Percentiles rank a stretch among this genome's conserved stretches.
phyloP scores from a whole-genome alignment of 192 early-diverging fungal species.

The Haplosporangium gracile region DNA sequence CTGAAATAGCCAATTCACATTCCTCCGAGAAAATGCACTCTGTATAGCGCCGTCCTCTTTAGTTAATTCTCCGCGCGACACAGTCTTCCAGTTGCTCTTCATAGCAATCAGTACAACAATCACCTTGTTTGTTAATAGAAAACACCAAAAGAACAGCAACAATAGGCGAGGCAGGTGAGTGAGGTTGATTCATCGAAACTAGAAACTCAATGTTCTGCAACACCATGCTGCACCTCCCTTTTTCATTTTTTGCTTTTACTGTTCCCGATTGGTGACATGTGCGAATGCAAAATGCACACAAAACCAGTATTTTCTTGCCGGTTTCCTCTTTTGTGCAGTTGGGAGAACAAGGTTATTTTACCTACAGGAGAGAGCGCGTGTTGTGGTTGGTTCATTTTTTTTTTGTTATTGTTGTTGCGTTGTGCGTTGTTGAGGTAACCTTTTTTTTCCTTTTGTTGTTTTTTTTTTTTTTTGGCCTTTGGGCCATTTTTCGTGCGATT shows the following conservation, averaged over 20 bases:
- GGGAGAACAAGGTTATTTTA: constrained; percentile 8
- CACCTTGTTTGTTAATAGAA: too few relatives aligned
- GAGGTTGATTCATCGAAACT: too few relatives aligned
- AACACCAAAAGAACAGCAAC: too few relatives aligned
- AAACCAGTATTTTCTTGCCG: not conserved
- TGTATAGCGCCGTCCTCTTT: too few relatives aligned
- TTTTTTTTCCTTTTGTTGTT: not conserved
- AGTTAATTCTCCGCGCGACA: too few relatives aligned
- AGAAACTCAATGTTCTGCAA: too few relatives aligned
- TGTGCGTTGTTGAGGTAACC: not conserved
- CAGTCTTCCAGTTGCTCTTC: too few relatives aligned
- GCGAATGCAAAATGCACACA: not conserved
- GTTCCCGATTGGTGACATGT: not conserved
- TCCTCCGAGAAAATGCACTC: too few relatives aligned
- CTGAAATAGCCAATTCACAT: not conserved
- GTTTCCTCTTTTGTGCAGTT: not conserved
- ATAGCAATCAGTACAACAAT: too few relatives aligned
- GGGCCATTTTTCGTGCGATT: not conserved
- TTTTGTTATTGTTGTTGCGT: not conserved
- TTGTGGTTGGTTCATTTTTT: constrained; percentile 9
- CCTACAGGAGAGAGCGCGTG: not conserved
- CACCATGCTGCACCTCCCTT: not conserved
- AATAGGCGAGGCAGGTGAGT: too few relatives aligned
- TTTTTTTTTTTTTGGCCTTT: not conserved
- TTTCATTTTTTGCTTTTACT: not conserved